Percentiles rank a stretch among this genome's conserved stretches.
Conservation (phyloP, 257 asterid genomes). For the Solanum sejunctum region DNA sequence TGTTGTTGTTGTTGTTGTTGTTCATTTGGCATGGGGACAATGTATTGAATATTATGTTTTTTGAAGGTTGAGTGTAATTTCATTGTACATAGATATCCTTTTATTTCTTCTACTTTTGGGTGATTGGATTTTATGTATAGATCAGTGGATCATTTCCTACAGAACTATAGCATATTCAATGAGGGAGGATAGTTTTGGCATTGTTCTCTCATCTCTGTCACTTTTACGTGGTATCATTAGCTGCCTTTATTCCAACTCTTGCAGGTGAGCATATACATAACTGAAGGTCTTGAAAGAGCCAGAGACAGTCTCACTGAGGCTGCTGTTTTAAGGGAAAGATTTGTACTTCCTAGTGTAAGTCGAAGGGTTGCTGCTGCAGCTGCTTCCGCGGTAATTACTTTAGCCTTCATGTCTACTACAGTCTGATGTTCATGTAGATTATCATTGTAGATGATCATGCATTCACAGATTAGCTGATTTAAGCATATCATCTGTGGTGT, state of each 20-base stretch:
- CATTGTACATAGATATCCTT: background rate
- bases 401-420: constrained; percentile 1
- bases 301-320: constrained; percentile 94
- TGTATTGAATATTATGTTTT: background rate
- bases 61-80: background rate
- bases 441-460: background rate
- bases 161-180: background rate
- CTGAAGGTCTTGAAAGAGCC: constrained; percentile 97
- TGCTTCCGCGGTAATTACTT: constrained; percentile 79
- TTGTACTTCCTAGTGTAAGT: constrained; percentile 76
- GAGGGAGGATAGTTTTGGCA: background rate
- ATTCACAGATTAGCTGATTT: constrained; percentile 1
- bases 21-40: background rate
- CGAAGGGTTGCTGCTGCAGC: constrained; percentile 98
- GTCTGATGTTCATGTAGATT: background rate
- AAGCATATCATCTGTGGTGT: constrained; percentile 2
- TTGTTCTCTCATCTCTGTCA: background rate
- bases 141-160: background rate
- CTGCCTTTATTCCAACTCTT: constrained; percentile 9
- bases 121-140: background rate
- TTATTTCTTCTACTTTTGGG: background rate
- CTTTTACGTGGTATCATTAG: background rate
- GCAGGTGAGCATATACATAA: constrained; percentile 77
- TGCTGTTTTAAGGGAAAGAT: constrained; percentile 90
- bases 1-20: too few species aligned